A percentile compares a stretch with the other conserved stretches of the same genome.
Conservation (phyloP, 148 eudicot genomes). For the Salicornia ramosissima region DNA sequence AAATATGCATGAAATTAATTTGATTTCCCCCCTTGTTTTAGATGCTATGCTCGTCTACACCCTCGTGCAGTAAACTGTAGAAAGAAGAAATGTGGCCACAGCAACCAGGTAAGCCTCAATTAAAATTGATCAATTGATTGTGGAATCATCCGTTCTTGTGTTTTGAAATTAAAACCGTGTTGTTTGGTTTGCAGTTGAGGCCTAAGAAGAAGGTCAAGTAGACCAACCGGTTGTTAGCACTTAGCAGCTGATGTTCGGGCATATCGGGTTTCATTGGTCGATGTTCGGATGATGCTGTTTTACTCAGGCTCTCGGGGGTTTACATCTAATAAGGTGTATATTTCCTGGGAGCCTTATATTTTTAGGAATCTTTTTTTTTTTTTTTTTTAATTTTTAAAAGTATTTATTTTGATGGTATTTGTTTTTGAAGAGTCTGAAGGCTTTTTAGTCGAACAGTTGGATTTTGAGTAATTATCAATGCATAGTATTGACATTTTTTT, state of each 20-base stretch:
- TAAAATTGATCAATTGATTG: no score
- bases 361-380: background rate
- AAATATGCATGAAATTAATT: no score
- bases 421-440: no score
- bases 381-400: no score
- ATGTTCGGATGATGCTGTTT: background rate
- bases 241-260: constrained; percentile 16
- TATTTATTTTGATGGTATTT: background rate
- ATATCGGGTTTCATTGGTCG: background rate
- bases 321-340: no score
- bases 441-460: background rate
- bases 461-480: background rate
- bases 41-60: constrained; percentile 46
- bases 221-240: constrained; percentile 16
- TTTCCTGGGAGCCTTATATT: background rate
- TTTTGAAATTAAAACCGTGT: background rate
- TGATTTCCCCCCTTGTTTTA: constrained; percentile 10
- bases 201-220: constrained; percentile 51
- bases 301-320: no score
- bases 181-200: constrained; percentile 33
- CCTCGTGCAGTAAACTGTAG: constrained; percentile 49
- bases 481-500: background rate
- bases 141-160: background rate
- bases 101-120: constrained; percentile 32
- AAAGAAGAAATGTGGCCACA: constrained; percentile 51